Conservation (phyloP, 495 filamentous ascomycete species). For the Penicillium riverlandense region DNA sequence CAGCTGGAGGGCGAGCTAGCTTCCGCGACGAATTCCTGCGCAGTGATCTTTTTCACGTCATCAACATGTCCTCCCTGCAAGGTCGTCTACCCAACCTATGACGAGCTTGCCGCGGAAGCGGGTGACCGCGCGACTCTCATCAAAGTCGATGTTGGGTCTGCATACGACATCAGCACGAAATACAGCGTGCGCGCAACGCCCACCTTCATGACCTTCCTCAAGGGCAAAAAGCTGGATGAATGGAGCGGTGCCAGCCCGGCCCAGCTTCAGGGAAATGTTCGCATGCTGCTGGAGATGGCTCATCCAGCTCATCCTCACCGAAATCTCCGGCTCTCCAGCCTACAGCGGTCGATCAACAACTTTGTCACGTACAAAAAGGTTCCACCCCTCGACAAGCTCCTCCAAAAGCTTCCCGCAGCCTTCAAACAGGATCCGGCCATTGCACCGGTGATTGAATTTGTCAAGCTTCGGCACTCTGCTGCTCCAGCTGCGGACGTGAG, state of each 20-base stretch:
- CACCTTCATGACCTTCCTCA: conserved; percentile 84
- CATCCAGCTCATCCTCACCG: conserved; percentile 72
- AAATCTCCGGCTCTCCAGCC: conserved; percentile 57
- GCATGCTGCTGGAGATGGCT: conserved; percentile 67
- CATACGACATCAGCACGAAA: conserved; percentile 55
- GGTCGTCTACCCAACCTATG: conserved; percentile 73
- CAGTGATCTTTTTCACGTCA: conserved; percentile 89
- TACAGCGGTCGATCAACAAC: conserved; percentile 54
- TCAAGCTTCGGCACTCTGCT: conserved; percentile 34
- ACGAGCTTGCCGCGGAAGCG: conserved; percentile 68
- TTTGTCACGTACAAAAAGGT: conserved; percentile 70
- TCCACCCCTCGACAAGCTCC: conserved; percentile 77
- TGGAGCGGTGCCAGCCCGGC: conserved; percentile 72
- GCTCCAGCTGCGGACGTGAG: conserved; percentile 33
- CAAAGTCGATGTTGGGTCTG: conserved; percentile 71
- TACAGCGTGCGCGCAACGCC: conserved; percentile 74
- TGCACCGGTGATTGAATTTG: conserved; percentile 53
- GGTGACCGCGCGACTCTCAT: conserved; percentile 66
- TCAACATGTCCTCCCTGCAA: conserved; percentile 83
- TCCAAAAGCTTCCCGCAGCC: conserved; percentile 59
- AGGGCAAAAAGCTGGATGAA: conserved; percentile 65
- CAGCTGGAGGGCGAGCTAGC: conserved; percentile 56
- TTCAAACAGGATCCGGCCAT: conserved; percentile 48
- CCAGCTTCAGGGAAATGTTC: conserved; percentile 64
- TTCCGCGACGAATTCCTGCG: conserved; percentile 55